phyloP scores from a whole-genome alignment of 2,329 filamentous ascomycete species.

The Nigrospora sphaerica region DNA sequence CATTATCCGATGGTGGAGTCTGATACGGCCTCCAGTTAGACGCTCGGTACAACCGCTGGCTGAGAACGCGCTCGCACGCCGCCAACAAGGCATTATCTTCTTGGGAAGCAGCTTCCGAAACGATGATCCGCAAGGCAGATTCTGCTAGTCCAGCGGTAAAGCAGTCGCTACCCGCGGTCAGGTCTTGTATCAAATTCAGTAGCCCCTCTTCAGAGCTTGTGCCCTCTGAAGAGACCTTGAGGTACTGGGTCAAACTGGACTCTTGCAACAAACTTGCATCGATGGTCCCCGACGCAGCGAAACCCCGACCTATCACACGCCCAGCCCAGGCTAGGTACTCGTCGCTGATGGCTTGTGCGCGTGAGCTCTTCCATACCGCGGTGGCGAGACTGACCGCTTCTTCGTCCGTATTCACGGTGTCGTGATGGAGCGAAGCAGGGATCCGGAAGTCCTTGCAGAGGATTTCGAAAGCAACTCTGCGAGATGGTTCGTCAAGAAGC shows the following conservation, averaged over 20 bases:
- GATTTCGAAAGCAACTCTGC: conserved; percentile 61
- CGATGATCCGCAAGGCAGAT: conserved; percentile 47
- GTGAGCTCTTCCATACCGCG: conserved; percentile 71
- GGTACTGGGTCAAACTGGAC: conserved; percentile 45
- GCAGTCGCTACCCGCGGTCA: conserved; percentile 52
- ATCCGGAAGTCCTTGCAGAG: conserved; percentile 70
- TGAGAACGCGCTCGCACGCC: conserved; percentile 44
- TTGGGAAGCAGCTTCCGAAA: conserved; percentile 43
- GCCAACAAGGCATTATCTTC: conserved; percentile 40
- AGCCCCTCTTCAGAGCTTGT: conserved; percentile 57
- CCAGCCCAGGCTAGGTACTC: conserved; percentile 82
- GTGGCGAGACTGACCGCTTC: conserved; percentile 55
- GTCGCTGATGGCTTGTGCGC: conserved; percentile 52
- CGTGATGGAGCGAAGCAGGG: conserved; percentile 48
- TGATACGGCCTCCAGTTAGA: conserved; percentile 52
- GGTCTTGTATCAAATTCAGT: conserved; percentile 52
- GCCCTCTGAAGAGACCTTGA: conserved; percentile 36
- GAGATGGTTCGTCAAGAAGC: conserved; percentile 64
- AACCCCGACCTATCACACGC: conserved; percentile 75
- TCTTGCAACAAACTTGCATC: conserved; percentile 54
- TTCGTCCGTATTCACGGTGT: conserved; percentile 63
- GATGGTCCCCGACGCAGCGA: conserved; percentile 66
- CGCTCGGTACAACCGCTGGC: conserved; percentile 42
- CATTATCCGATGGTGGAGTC: conserved; percentile 46
- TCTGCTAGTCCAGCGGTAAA: conserved; percentile 53